A percentile compares a stretch with the other conserved stretches of the same genome.
phyloP scores from a whole-genome alignment of 2,329 filamentous ascomycete species.

The Diplodia sapinea region DNA sequence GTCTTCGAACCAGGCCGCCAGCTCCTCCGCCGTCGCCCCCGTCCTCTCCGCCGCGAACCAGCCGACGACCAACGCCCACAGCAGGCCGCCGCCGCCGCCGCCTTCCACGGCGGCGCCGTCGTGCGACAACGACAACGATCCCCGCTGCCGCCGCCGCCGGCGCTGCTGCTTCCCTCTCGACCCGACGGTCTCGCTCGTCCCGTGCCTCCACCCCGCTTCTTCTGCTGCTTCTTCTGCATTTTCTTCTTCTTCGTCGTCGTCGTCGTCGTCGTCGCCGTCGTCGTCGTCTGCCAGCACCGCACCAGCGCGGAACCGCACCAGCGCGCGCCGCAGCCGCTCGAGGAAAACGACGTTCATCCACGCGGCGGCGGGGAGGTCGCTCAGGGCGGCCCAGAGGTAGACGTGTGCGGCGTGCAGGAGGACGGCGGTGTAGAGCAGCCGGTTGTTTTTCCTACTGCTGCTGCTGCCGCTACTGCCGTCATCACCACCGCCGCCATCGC shows the following conservation, averaged over 20 bases:
- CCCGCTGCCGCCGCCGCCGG: constrained; percentile 40
- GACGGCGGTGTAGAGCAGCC: not conserved
- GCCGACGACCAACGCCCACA: not conserved
- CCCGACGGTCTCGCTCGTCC: no score
- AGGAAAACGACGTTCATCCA: not conserved
- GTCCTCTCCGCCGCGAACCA: not conserved
- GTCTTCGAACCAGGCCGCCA: not conserved
- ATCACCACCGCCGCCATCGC: constrained; percentile 48
- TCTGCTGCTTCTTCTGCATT: no score
- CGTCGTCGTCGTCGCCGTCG: constrained; percentile 36
- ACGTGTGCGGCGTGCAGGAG: not conserved
- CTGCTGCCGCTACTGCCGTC: no score
- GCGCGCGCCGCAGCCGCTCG: not conserved
- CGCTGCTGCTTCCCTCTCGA: constrained; percentile 48
- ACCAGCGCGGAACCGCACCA: constrained; percentile 39
- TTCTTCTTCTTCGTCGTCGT: no score
- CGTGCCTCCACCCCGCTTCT: no score
- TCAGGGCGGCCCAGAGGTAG: not conserved
- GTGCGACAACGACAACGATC: no score
- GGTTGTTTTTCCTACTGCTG: no score
- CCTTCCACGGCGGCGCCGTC: no score
- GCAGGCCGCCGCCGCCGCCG: not conserved
- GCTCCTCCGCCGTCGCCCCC: constrained; percentile 32
- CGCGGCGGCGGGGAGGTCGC: not conserved
- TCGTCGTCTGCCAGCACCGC: constrained; percentile 41